These are phyloP conservation scores for Saccharomycopsis crataegensis DNA, from an alignment of 1,139 yeast genomes.

Conservation along the genomic window DNA sequence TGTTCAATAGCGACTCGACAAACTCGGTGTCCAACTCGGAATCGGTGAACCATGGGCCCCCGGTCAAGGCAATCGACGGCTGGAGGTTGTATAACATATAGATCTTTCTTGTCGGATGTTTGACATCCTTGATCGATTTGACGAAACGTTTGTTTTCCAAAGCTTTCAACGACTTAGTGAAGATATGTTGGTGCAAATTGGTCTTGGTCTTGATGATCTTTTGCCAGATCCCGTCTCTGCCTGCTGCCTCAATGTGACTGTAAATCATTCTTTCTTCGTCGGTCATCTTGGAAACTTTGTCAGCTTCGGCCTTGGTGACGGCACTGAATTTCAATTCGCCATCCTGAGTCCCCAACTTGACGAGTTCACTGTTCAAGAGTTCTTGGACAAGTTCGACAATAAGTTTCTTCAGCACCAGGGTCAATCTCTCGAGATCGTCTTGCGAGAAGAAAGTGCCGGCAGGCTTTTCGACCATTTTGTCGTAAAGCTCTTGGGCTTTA, in stretches of 20 bases:
- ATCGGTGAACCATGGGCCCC: conserved; percentile 99
- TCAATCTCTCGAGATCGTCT: conserved; percentile 45
- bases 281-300: conserved; percentile 63
- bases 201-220: conserved; percentile 87
- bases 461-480: conserved; percentile 47
- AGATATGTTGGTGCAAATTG: conserved; percentile 88
- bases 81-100: conserved; percentile 91
- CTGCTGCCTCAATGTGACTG: conserved; percentile 84
- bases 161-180: conserved; percentile 73
- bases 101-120: conserved; percentile 92
- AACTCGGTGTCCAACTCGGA: conserved; percentile 91
- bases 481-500: conserved; percentile 49
- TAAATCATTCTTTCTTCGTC: conserved; percentile 90
- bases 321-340: conserved; percentile 69
- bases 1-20: conserved; percentile 73
- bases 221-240: conserved; percentile 95
- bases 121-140: conserved; percentile 86
- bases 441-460: conserved; percentile 46
- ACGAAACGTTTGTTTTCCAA: conserved; percentile 80
- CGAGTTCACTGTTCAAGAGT: conserved; percentile 52
- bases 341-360: conserved; percentile 61
- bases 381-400: conserved; percentile 60
- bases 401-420: conserved; percentile 28
- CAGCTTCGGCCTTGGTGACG: conserved; percentile 58
- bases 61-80: conserved; percentile 93